A percentile compares a stretch with the other conserved stretches of the same genome.
Conservation (phyloP, 179 eudicot genomes). For the Monotropa hypopitys region DNA sequence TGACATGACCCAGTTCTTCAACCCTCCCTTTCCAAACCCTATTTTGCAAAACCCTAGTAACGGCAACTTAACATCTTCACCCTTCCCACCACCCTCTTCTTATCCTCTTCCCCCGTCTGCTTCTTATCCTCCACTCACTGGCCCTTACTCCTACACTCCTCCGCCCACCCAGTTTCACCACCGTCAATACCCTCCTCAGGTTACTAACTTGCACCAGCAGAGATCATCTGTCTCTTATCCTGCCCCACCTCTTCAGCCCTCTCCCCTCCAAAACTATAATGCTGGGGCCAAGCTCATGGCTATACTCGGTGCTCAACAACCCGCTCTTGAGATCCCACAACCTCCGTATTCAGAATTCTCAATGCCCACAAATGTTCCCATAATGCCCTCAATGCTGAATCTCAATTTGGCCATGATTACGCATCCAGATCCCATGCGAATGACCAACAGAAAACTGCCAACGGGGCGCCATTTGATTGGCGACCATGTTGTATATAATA, state of each 20-base stretch:
- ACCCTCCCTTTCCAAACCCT: constrained; percentile 24
- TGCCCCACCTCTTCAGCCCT: constrained; percentile 53
- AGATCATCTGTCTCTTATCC: constrained; percentile 62
- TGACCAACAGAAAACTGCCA: constrained; percentile 76
- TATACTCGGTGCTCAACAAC: constrained; percentile 38
- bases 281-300: constrained; percentile 79
- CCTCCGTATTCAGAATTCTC: constrained; percentile 33
- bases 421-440: constrained; percentile 37
- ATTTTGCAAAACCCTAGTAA: constrained; percentile 37
- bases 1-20: constrained; percentile 55
- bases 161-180: constrained; percentile 38
- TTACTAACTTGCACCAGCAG: constrained; percentile 35
- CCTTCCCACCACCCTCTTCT: constrained; percentile 16
- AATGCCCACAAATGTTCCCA: constrained; percentile 13
- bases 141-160: constrained; percentile 36
- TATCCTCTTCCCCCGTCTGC: constrained; percentile 42
- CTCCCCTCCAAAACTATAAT: constrained; percentile 36
- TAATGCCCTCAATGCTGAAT: constrained; percentile 19
- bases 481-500: constrained; percentile 48
- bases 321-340: constrained; percentile 29
- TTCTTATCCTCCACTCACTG: constrained; percentile 63
- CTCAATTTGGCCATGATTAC: constrained; percentile 11
- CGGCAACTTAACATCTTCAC: constrained; percentile 15
- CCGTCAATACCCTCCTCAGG: constrained; percentile 33
- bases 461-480: constrained; percentile 74